These are phyloP conservation scores for Asterophora lycoperdoides DNA, from an alignment of 768 basidiomycete genomes.

Conservation along the genomic window DNA sequence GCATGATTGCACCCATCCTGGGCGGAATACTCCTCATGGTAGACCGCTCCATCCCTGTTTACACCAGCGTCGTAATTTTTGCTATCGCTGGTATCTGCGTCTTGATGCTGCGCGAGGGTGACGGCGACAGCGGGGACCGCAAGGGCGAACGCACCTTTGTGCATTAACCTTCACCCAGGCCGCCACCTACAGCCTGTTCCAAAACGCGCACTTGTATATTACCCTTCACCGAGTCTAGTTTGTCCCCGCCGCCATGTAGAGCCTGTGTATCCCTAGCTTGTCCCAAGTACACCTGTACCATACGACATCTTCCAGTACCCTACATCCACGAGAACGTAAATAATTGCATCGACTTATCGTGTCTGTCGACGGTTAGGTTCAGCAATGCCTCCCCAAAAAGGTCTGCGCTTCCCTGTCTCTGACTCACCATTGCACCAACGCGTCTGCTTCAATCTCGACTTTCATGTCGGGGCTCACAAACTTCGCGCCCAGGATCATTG, in stretches of 20 bases:
- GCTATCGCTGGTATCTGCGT: slow-evolving; percentile 59
- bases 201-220: slow-evolving; percentile 28
- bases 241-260: not conserved
- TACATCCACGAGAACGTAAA: slow-evolving; percentile 1
- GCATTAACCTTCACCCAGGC: slow-evolving; percentile 24
- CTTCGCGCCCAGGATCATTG: slow-evolving; percentile 46
- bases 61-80: slow-evolving; percentile 67
- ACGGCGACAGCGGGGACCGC: slow-evolving; percentile 31
- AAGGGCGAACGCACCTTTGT: slow-evolving; percentile 22
- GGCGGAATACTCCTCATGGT: slow-evolving; percentile 71
- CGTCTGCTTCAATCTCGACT: slow-evolving; percentile 55
- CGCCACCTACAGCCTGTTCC: too few species aligned
- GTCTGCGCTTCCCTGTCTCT: too few species aligned
- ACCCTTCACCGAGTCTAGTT: not conserved
- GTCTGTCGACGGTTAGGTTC: not conserved
- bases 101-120: slow-evolving; percentile 51
- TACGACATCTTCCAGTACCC: slow-evolving; percentile 7
- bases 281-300: slow-evolving; percentile 2
- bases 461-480: slow-evolving; percentile 47
- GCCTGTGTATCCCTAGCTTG: not conserved
- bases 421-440: slow-evolving; percentile 27
- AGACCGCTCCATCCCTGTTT: slow-evolving; percentile 69
- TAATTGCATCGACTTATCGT: not conserved
- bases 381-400: not conserved
- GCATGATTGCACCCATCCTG: slow-evolving; percentile 82